A percentile compares a stretch with the other conserved stretches of the same genome.
Conservation (phyloP, 139 green algal genomes). For the Chlorella sp. region DNA sequence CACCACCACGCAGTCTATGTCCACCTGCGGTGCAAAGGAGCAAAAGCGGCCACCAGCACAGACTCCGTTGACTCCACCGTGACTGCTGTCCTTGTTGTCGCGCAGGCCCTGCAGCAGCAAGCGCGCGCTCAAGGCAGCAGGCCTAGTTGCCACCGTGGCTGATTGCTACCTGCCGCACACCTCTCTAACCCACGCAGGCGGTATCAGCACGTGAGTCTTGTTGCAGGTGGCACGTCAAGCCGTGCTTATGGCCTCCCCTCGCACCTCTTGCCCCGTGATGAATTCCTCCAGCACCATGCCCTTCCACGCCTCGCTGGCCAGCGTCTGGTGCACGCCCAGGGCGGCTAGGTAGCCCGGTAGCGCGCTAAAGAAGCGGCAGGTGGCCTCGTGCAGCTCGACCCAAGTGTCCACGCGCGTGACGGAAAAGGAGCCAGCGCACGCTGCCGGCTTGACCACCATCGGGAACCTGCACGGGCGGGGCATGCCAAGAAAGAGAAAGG, state of each 20-base stretch:
- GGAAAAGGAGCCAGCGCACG: constrained; percentile 2
- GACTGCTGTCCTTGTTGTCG: no score
- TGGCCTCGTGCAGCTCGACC: neutral
- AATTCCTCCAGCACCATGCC: constrained; percentile 17
- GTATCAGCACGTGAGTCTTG: no score
- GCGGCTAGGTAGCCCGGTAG: neutral
- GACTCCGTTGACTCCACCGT: no score
- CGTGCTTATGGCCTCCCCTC: no score
- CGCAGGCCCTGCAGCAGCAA: no score
- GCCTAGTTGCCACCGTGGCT: no score
- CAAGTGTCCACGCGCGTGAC: neutral
- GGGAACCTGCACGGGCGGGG: constrained; percentile 2
- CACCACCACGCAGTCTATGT: constrained; percentile 9
- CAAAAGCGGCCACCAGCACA: no score
- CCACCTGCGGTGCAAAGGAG: neutral
- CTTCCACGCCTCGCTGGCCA: neutral
- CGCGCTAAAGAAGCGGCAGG: neutral
- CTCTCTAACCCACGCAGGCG: no score
- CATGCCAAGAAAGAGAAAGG: no score
- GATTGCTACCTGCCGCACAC: no score
- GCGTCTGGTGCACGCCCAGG: neutral
- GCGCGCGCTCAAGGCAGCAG: no score
- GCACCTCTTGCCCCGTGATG: constrained; percentile 4
- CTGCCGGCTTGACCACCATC: neutral
- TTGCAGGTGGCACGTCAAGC: no score